Percentiles rank a stretch among this genome's conserved stretches.
Conservation (phyloP, 257 asterid genomes). For the Solanum paucissectum region DNA sequence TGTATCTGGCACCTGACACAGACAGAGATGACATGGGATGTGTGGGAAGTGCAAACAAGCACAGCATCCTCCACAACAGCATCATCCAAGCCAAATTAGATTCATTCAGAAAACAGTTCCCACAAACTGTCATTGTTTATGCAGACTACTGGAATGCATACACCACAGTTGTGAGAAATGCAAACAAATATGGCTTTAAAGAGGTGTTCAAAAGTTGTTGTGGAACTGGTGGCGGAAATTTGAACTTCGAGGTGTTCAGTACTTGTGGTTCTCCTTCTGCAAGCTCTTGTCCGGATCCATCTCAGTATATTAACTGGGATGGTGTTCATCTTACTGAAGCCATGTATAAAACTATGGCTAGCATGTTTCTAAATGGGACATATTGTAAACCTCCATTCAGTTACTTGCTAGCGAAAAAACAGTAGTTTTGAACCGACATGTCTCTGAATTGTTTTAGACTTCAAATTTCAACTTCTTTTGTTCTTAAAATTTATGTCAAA, state of each 20-base stretch:
- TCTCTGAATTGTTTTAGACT: neutral
- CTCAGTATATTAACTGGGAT: constrained; percentile 72
- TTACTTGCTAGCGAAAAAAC: constrained; percentile 10
- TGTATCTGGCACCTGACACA: constrained; percentile 33
- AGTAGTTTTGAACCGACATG: neutral
- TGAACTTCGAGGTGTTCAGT: constrained; percentile 36
- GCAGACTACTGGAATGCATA: constrained; percentile 64
- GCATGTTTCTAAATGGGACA: constrained; percentile 33
- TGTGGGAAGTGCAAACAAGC: constrained; percentile 31
- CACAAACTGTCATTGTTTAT: constrained; percentile 38
- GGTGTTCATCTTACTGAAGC: constrained; percentile 91
- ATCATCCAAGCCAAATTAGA: constrained; percentile 33
- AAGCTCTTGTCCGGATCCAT: constrained; percentile 41
- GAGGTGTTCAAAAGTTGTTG: constrained; percentile 63
- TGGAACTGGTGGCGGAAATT: constrained; percentile 43
- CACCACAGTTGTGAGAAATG: constrained; percentile 21
- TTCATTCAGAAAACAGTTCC: constrained; percentile 27
- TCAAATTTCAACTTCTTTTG: neutral
- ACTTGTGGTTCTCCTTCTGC: constrained; percentile 61
- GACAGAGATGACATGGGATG: constrained; percentile 62
- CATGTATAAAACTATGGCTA: constrained; percentile 55
- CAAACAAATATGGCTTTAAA: constrained; percentile 33
- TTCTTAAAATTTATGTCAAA: too few species aligned
- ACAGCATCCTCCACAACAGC: constrained; percentile 46
- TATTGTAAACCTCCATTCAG: constrained; percentile 42